phyloP scores from a whole-genome alignment of 2,329 filamentous ascomycete species.

The Ceratocystis albifundus region DNA sequence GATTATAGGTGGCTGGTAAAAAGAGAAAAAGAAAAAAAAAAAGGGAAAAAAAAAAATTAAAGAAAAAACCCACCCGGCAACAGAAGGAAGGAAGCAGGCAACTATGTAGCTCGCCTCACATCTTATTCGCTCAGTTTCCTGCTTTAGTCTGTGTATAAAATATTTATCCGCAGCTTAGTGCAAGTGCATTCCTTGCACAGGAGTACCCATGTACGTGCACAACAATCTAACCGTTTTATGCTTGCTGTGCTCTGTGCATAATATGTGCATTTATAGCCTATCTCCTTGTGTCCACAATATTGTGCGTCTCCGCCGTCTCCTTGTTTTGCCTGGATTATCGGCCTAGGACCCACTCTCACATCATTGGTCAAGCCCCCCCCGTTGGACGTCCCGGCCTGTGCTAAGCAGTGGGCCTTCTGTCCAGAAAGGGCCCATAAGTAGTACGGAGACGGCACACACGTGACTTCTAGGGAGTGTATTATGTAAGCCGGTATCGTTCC shows the following conservation, averaged over 20 bases:
- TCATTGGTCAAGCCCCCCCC: not conserved
- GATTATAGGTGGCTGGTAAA: constrained; percentile 3
- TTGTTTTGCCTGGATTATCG: not conserved
- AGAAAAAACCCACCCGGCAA: not conserved
- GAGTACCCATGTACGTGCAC: not conserved
- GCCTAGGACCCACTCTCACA: not conserved
- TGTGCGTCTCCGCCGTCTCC: not conserved
- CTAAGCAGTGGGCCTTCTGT: not conserved
- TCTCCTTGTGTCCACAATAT: not conserved
- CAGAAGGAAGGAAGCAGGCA: not conserved
- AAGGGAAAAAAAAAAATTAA: not conserved
- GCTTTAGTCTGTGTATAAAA: not conserved
- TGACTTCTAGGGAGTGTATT: not conserved
- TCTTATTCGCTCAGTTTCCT: constrained; percentile 1
- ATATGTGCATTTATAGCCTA: not conserved
- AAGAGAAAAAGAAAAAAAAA: not conserved
- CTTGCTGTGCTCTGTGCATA: not conserved
- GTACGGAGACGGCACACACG: constrained; percentile 8
- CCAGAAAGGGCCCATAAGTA: not conserved
- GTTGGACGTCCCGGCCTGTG: not conserved
- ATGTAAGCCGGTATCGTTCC: not conserved
- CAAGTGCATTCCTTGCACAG: not conserved
- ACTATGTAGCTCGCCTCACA: not conserved
- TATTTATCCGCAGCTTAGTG: not conserved
- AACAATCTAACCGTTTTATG: not conserved